Evolutionary conservation across 495 filamentous ascomycete species (phyloP).

Genomic region (Penicillium malachiteum): DNA sequence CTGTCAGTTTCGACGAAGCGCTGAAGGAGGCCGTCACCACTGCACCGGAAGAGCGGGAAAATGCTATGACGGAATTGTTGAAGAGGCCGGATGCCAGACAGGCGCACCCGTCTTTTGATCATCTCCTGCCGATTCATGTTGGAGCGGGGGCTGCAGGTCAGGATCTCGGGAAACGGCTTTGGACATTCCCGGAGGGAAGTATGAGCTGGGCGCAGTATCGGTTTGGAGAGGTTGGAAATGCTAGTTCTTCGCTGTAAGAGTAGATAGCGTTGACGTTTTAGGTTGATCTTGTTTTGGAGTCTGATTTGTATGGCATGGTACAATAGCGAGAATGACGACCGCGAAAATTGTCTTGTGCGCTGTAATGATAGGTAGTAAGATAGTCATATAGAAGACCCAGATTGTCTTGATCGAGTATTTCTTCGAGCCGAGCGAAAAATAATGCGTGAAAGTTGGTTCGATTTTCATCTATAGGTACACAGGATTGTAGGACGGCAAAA

Average conservation of each 20-base stretch:
- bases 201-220: constrained; percentile 75
- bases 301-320: background rate
- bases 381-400: too few relatives aligned
- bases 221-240: constrained; percentile 59
- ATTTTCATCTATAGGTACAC: constrained; percentile 50
- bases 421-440: background rate
- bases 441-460: constrained; percentile 15
- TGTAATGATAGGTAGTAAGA: too few relatives aligned
- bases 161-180: constrained; percentile 60
- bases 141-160: constrained; percentile 67
- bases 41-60: constrained; percentile 54
- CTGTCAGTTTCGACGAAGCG: constrained; percentile 74
- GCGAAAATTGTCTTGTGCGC: background rate
- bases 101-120: constrained; percentile 79
- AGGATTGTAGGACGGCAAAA: constrained; percentile 27
- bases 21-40: constrained; percentile 66
- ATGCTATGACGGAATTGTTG: constrained; percentile 58
- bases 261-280: background rate
- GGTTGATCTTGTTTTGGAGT: constrained; percentile 1
- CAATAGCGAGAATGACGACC: background rate
- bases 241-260: constrained; percentile 15
- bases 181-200: constrained; percentile 64
- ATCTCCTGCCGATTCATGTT: constrained; percentile 76
- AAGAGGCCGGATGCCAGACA: constrained; percentile 65
- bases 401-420: too few relatives aligned